Conservation (phyloP, 495 filamentous ascomycete genomes). For the Talaromyces stipitatus region DNA sequence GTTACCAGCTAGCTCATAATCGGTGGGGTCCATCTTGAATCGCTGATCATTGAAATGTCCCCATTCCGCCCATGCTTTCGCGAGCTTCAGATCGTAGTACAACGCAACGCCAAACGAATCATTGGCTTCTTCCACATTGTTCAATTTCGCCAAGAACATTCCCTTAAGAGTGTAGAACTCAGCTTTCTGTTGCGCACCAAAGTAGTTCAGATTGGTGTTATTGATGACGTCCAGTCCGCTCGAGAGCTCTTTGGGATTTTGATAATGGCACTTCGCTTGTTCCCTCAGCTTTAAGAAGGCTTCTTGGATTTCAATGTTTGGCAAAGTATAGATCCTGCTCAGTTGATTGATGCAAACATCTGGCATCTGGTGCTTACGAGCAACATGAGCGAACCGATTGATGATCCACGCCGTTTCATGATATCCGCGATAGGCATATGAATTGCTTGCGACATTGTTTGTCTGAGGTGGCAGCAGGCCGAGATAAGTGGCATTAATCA, state of each 20-base stretch:
- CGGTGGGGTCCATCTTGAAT: constrained; percentile 79
- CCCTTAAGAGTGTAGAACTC: constrained; percentile 99
- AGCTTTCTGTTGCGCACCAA: constrained; percentile 89
- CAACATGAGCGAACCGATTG: constrained; percentile 96
- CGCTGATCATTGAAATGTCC: constrained; percentile 93
- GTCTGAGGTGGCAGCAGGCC: constrained; percentile 72
- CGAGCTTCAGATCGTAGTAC: constrained; percentile 87
- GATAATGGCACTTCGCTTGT: constrained; percentile 97
- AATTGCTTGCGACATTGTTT: constrained; percentile 72
- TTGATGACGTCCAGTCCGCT: constrained; percentile 97
- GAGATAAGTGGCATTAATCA: constrained; percentile 93
- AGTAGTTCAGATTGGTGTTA: constrained; percentile 98
- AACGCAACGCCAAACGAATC: constrained; percentile 90
- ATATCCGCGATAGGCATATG: constrained; percentile 92
- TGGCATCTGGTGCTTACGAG: constrained; percentile 90
- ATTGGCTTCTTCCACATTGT: constrained; percentile 81
- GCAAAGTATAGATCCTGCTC: constrained; percentile 94
- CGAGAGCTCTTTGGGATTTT: constrained; percentile 83
- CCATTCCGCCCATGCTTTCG: constrained; percentile 99
- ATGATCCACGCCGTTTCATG: constrained; percentile 99
- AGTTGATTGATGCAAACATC: constrained; percentile 97
- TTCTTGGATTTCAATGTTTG: constrained; percentile 99
- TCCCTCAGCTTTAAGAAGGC: constrained; percentile 95
- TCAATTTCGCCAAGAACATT: constrained; percentile 95
- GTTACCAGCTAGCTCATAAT: constrained; percentile 75